Conservation (phyloP, 192 early-diverging fungal genomes). For the Coemansia sp. region DNA sequence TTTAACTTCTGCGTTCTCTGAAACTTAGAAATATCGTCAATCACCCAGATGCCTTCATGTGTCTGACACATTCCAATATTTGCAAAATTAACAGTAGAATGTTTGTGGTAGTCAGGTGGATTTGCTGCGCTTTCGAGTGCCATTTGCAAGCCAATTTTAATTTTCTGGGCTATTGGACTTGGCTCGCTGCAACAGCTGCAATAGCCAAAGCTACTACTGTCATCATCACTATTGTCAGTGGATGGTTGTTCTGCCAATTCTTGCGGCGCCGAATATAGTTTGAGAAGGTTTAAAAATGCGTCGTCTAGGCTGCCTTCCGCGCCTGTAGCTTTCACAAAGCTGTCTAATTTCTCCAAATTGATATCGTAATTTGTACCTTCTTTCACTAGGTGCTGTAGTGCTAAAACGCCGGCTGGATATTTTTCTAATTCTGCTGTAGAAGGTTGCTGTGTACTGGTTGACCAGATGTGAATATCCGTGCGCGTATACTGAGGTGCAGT, state of each 20-base stretch:
- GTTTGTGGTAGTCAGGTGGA: neutral
- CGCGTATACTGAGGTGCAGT: slow-evolving; percentile 23
- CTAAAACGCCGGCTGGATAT: slow-evolving; percentile 5
- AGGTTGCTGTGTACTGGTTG: slow-evolving; percentile 8
- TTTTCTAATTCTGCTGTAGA: neutral
- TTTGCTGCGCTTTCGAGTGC: neutral
- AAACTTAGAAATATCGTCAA: neutral
- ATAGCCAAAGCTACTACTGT: neutral
- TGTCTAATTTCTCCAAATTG: neutral
- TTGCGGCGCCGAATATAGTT: neutral
- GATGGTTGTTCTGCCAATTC: neutral
- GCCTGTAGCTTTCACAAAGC: neutral
- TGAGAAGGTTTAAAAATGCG: neutral
- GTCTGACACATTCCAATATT: slow-evolving; percentile 5
- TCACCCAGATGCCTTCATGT: slow-evolving; percentile 6
- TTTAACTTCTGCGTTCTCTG: too few species aligned
- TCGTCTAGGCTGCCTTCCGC: neutral
- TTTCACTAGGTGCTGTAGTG: slow-evolving; percentile 1
- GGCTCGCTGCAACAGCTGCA: neutral
- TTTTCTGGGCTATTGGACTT: neutral
- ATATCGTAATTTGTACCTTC: neutral
- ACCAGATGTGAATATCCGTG: slow-evolving; percentile 16
- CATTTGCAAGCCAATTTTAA: too few species aligned
- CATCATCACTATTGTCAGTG: neutral
- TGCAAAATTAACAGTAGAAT: neutral